phyloP scores from a whole-genome alignment of 139 green algal genomes.

The Micromonas pusilla region DNA sequence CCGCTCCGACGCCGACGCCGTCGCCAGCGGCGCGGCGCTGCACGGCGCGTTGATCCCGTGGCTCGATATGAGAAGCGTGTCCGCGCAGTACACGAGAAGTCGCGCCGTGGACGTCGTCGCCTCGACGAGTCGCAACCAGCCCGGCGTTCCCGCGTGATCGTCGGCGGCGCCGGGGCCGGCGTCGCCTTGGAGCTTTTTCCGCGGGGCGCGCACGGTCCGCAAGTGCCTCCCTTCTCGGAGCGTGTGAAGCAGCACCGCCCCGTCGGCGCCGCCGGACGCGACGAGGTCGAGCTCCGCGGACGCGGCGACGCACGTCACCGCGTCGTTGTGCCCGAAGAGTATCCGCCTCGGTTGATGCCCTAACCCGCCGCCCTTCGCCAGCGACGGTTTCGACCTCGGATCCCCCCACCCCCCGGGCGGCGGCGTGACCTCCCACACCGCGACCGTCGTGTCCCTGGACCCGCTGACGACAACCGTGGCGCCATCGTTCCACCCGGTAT shows the following conservation, averaged over 20 bases:
- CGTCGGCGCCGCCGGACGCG: constrained; percentile 36
- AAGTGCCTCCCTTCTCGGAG: constrained; percentile 45
- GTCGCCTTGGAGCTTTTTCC: too few relatives aligned
- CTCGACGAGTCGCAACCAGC: constrained; percentile 15
- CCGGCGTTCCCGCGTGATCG: not conserved
- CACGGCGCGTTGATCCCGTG: constrained; percentile 34
- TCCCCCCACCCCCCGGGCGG: not conserved
- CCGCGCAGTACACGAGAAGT: constrained; percentile 39
- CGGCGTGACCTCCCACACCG: constrained; percentile 48
- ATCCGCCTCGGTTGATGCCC: constrained; percentile 32
- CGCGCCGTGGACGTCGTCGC: constrained; percentile 27
- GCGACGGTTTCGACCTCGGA: not conserved
- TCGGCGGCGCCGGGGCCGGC: too few relatives aligned
- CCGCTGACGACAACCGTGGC: constrained; percentile 44
- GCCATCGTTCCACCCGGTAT: constrained; percentile 2
- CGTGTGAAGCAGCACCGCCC: constrained; percentile 52
- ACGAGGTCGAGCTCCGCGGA: constrained; percentile 54
- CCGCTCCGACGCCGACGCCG: constrained; percentile 36
- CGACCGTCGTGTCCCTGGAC: constrained; percentile 51
- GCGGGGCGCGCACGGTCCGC: constrained; percentile 30
- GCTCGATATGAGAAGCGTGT: not conserved
- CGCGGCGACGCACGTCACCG: constrained; percentile 48
- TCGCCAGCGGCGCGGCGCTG: constrained; percentile 19
- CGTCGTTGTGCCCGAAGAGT: constrained; percentile 53
- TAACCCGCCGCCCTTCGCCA: not conserved